A percentile compares a stretch with the other conserved stretches of the same genome.
These are phyloP conservation scores for Byssochlamys sp. DNA, from an alignment of 2,329 filamentous ascomycete genomes.

Conservation along the genomic window DNA sequence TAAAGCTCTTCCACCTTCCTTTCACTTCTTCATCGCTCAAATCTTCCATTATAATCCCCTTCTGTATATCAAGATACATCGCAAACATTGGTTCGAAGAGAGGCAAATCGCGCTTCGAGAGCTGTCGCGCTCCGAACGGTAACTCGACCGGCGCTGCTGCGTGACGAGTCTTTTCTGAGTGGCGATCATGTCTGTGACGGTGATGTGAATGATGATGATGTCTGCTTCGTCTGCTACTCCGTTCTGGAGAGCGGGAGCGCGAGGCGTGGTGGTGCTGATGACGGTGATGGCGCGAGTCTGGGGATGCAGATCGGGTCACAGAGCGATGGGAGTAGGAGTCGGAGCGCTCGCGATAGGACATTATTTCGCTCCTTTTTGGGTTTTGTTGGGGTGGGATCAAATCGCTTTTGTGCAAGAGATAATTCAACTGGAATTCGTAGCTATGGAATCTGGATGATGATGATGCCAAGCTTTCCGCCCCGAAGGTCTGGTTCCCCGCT, in stretches of 20 bases:
- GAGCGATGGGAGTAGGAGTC: neutral
- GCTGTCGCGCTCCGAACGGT: constrained; percentile 55
- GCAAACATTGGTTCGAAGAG: constrained; percentile 64
- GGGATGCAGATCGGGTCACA: constrained; percentile 6
- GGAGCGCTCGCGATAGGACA: neutral
- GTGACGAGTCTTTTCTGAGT: constrained; percentile 1
- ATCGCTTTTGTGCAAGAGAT: neutral
- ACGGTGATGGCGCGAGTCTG: neutral
- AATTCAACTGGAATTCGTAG: neutral
- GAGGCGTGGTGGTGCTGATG: constrained; percentile 19
- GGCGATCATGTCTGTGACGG: constrained; percentile 9
- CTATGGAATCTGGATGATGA: neutral
- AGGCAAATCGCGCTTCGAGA: constrained; percentile 61
- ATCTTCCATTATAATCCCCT: constrained; percentile 58
- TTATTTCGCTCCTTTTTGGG: neutral
- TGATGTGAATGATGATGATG: constrained; percentile 8
- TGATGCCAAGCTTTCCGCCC: neutral
- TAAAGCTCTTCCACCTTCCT: constrained; percentile 88
- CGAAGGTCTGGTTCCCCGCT: neutral
- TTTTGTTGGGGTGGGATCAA: neutral
- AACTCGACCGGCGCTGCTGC: constrained; percentile 33
- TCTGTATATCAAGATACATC: constrained; percentile 81
- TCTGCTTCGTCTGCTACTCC: constrained; percentile 1
- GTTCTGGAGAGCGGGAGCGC: constrained; percentile 24
- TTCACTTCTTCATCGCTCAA: constrained; percentile 66